phyloP scores from a whole-genome alignment of 2,329 filamentous ascomycete species.

The Exophiala sideris region DNA sequence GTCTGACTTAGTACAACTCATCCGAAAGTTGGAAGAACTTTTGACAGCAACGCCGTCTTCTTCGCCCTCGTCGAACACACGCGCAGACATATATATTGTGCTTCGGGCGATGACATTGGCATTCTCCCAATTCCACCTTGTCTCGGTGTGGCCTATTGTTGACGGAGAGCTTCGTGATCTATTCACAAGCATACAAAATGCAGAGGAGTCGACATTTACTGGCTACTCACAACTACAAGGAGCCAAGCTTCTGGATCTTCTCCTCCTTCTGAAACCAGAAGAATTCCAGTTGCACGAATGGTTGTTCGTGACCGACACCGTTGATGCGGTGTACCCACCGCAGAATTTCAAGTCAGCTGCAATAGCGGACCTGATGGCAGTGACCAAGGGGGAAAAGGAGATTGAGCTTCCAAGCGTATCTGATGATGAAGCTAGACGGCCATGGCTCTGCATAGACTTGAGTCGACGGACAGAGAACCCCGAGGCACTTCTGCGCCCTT shows the following conservation, averaged over 20 bases:
- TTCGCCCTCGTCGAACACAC: constrained; percentile 84
- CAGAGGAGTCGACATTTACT: constrained; percentile 72
- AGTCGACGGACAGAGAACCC: constrained; percentile 62
- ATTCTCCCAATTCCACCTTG: constrained; percentile 73
- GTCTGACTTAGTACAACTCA: constrained; percentile 66
- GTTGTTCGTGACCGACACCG: constrained; percentile 95
- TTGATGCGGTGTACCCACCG: constrained; percentile 88
- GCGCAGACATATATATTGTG: constrained; percentile 86
- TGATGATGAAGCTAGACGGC: constrained; percentile 35
- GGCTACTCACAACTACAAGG: constrained; percentile 78
- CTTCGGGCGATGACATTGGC: constrained; percentile 77
- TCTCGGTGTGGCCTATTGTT: constrained; percentile 83
- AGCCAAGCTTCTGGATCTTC: constrained; percentile 85
- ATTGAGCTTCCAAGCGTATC: constrained; percentile 17
- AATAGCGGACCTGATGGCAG: constrained; percentile 60
- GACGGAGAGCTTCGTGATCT: constrained; percentile 81
- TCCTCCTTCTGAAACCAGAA: constrained; percentile 83
- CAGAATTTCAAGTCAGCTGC: constrained; percentile 66
- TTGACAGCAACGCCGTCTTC: constrained; percentile 79
- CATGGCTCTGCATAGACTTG: constrained; percentile 44
- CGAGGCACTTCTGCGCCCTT: constrained; percentile 75
- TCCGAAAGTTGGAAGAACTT: constrained; percentile 84
- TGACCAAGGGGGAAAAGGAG: constrained; percentile 10
- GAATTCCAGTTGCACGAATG: constrained; percentile 98
- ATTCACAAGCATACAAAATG: constrained; percentile 62